Percentiles rank a stretch among this genome's conserved stretches.
Evolutionary conservation across 2,329 filamentous ascomycete species (phyloP).

Genomic region (Fusarium dlaminii): DNA sequence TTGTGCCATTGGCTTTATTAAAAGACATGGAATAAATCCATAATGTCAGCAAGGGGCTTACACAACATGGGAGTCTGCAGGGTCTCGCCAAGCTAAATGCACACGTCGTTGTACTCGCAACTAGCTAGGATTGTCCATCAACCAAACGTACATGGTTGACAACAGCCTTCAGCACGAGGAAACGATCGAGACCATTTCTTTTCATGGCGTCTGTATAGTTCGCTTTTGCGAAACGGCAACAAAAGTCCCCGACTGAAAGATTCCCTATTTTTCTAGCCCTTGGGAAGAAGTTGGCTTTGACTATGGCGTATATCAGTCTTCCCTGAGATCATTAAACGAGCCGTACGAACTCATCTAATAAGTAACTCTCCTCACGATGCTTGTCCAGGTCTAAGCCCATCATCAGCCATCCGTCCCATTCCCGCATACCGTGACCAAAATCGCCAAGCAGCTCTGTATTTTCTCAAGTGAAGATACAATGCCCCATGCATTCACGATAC

Average conservation of each 20-base stretch:
- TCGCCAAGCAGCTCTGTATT: too few relatives aligned
- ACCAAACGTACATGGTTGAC: accelerated
- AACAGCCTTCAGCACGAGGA: background rate
- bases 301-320: background rate
- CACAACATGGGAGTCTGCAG: background rate
- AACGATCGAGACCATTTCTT: background rate
- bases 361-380: background rate
- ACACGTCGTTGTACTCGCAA: background rate
- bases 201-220: too few relatives aligned
- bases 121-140: background rate
- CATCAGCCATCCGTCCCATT: background rate
- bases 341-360: background rate
- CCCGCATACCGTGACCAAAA: background rate
- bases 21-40: background rate
- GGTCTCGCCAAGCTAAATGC: background rate
- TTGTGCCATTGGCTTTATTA: accelerated
- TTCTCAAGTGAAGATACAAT: too few relatives aligned
- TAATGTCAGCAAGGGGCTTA: background rate
- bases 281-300: background rate
- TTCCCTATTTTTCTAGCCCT: accelerated
- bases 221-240: background rate
- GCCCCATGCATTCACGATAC: too few relatives aligned
- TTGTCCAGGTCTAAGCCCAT: background rate
- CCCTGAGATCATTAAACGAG: background rate
- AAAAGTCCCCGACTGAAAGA: background rate